A percentile compares a stretch with the other conserved stretches of the same genome.
Conservation (phyloP, 805 yeast species). For the Limtongozyma cylindracea region DNA sequence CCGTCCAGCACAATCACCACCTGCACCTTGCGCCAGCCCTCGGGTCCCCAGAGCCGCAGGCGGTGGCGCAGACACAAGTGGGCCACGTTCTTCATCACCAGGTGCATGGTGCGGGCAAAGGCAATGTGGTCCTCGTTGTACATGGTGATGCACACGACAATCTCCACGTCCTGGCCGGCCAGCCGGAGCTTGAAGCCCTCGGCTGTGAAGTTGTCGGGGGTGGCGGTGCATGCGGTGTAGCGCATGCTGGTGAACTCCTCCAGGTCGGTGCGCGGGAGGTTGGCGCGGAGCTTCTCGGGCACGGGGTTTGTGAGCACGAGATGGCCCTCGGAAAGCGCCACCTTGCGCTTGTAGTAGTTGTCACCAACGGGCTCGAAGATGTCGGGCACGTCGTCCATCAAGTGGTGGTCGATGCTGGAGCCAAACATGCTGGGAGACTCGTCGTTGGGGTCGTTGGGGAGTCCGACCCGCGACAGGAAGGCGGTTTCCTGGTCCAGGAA, state of each 20-base stretch:
- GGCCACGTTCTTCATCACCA: slow-evolving; percentile 80
- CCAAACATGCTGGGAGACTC: slow-evolving; percentile 14
- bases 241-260: slow-evolving; percentile 86
- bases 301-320: slow-evolving; percentile 84
- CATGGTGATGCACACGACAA: slow-evolving; percentile 87
- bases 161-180: slow-evolving; percentile 76
- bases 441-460: slow-evolving; percentile 7
- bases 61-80: slow-evolving; percentile 62
- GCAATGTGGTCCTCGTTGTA: slow-evolving; percentile 85
- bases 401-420: slow-evolving; percentile 18
- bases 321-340: slow-evolving; percentile 36
- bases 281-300: slow-evolving; percentile 68
- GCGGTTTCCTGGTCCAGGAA: slow-evolving; percentile 4
- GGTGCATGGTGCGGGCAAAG: slow-evolving; percentile 82
- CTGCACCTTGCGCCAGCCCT: slow-evolving; percentile 92
- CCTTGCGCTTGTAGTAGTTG: slow-evolving; percentile 49
- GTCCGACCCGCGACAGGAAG: slow-evolving; percentile 1
- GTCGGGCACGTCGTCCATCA: slow-evolving; percentile 15
- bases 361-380: slow-evolving; percentile 31
- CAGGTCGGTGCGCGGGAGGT: slow-evolving; percentile 59
- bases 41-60: slow-evolving; percentile 84
- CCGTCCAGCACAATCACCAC: slow-evolving; percentile 89
- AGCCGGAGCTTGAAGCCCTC: slow-evolving; percentile 76
- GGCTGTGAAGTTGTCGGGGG: slow-evolving; percentile 61
- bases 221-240: slow-evolving; percentile 89